These are phyloP conservation scores for Populus tomentosa DNA, from an alignment of 441 rosid genomes.

Conservation along the genomic window DNA sequence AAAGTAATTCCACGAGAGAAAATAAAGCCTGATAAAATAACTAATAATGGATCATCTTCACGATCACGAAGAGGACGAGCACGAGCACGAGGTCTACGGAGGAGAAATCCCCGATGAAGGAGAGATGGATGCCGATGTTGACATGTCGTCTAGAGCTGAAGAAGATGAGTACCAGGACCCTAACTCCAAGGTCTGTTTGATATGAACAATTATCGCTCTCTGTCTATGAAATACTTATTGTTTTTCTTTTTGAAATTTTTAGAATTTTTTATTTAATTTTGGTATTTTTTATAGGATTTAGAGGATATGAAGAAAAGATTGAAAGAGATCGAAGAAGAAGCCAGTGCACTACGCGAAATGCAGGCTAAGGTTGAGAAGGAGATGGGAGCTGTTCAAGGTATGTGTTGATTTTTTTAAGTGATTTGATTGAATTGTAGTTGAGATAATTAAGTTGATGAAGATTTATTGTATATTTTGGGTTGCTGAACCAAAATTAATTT, in stretches of 20 bases:
- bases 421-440: not conserved
- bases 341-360: slow-evolving; percentile 97
- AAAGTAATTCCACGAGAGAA: too few relatives aligned
- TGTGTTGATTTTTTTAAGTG: not conserved
- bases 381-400: slow-evolving; percentile 90
- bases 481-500: not conserved
- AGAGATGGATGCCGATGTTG: slow-evolving; percentile 70
- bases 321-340: slow-evolving; percentile 97
- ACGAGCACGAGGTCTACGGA: slow-evolving; percentile 94
- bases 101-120: slow-evolving; percentile 92
- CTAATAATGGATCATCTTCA: slow-evolving; percentile 38
- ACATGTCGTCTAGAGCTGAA: slow-evolving; percentile 53
- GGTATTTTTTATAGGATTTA: slow-evolving; percentile 49
- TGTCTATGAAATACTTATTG: not conserved
- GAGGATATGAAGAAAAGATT: slow-evolving; percentile 96
- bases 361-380: slow-evolving; percentile 98
- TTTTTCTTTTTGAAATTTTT: not conserved
- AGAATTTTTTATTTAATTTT: not conserved
- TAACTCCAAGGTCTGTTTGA: slow-evolving; percentile 50
- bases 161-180: slow-evolving; percentile 62
- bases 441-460: not conserved
- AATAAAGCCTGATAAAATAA: not conserved
- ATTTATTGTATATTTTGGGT: not conserved
- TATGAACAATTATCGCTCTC: not conserved
- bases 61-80: slow-evolving; percentile 20